Conservation (phyloP, 345 rosid species). For the Camelina laxa region DNA sequence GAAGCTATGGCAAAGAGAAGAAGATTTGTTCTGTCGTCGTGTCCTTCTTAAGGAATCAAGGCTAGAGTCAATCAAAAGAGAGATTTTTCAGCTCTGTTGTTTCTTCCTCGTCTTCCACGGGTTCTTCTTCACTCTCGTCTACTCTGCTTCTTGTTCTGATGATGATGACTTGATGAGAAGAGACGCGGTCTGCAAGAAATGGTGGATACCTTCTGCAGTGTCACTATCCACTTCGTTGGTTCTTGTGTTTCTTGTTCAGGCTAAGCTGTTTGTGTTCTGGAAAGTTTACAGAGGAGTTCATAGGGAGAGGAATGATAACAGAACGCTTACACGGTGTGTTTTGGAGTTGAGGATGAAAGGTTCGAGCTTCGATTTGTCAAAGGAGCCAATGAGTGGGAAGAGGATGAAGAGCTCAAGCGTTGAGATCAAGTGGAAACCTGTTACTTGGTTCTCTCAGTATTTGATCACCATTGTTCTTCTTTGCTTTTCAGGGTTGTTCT, state of each 20-base stretch:
- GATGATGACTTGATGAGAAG: constrained; percentile 1
- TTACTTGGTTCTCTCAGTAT: constrained; percentile 80
- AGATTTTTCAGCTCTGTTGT: constrained; percentile 81
- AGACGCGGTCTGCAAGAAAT: constrained; percentile 54
- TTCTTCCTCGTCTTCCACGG: constrained; percentile 78
- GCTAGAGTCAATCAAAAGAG: constrained; percentile 77
- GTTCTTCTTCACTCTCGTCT: constrained; percentile 66
- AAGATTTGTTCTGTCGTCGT: constrained; percentile 59
- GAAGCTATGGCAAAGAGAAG: constrained; percentile 95
- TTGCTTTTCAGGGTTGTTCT: constrained; percentile 65
- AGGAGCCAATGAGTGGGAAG: constrained; percentile 79
- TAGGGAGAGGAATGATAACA: constrained; percentile 68
- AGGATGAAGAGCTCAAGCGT: constrained; percentile 96
- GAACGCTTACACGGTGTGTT: constrained; percentile 73
- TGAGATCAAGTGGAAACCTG: constrained; percentile 92
- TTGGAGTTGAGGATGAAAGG: constrained; percentile 98
- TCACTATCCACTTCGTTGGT: constrained; percentile 68
- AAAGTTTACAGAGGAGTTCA: constrained; percentile 70
- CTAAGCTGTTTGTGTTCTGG: constrained; percentile 73
- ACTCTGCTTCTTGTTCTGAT: constrained; percentile 60
- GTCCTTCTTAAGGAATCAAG: constrained; percentile 63
- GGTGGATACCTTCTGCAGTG: constrained; percentile 83
- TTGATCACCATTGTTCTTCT: constrained; percentile 64
- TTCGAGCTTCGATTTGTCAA: constrained; percentile 79
- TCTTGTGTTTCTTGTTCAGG: constrained; percentile 70